Base-by-base conservation (phyloP, 805 yeast genomes). In the Pichia insulana region DNA sequence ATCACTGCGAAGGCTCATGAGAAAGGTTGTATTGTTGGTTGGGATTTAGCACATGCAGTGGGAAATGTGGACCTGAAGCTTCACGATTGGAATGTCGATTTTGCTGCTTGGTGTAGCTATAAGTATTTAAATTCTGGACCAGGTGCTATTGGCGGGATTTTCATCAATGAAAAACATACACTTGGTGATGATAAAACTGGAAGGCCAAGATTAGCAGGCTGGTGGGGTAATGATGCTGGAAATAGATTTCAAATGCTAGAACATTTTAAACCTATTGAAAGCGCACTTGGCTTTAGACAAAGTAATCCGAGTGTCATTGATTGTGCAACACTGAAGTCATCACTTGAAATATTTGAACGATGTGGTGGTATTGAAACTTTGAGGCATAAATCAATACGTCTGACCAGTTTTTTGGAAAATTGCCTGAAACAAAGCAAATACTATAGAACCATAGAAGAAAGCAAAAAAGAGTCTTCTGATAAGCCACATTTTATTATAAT, bases 41-140 rank as follows among this genome's bases (percentile, higher is more conserved):
- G 96, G 96, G 97, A 89, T 60, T 68, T 89, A 51, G 97, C 97
- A 1, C 97, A 89, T 59, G 96, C 94, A 2, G 90, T 71, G 2
- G 97, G 97, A 2, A 90, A 90, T 59, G 89, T 86, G 2, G 79
- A 77, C 7, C 61, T 90, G 40, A 53, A 71, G 38, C 64, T 89
- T 40, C 97, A 89, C 58, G 86, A 84, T 38, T 89, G 96, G 96
- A 65, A 72, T 43, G 92, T 85, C 4, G 97, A 89, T 61, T 88
- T 89, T 66, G 97, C 97, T 1, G 86, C 77, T 16, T 89, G 96
- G 88, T 89, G 97, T 59, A 79, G 94, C 4, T 89, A 89, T 68
- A 89, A 89, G 59, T 89, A 89, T 58, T 63, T 89, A 49, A 90
- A 90, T 58, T 61, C 95, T 3, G 97, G 97, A 0, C 96, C 97